Evolutionary conservation across 2,329 filamentous ascomycete genomes (phyloP), one percentile per base, ranked within the genome.

Genomic region (Pestalotiopsis sp.): DNA sequence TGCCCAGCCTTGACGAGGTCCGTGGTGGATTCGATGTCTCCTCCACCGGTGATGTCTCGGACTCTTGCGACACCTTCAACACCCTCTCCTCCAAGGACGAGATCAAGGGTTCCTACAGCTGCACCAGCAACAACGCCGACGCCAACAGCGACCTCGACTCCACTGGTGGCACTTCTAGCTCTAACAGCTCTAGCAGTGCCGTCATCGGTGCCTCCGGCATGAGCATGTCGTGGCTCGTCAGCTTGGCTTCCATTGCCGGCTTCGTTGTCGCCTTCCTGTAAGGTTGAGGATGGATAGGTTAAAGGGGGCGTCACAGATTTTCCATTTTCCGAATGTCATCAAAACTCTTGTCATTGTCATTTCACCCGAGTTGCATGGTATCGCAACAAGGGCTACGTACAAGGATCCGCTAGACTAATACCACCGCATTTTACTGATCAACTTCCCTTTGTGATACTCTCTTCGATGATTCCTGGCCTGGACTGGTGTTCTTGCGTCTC

Each of bases 11-110:
- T 31, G 82, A 86, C 69, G 86, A 91, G 72, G 92, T 95, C 74
- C 86, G 87, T 77, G 93, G 93, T 81, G 89, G 88, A 70, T 92
- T 93, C 79, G 90, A 91, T 76, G 83, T 93, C 73, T 85, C 90
- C 75, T 90, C 87, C 73, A 92, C 91, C 66, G 86, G 85, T 69
- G 85, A 91, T 71, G 90, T 93, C 72, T 72, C 72, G 69, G 76
- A 80, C 68, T 89, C 81, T 31, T 89, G 92, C 85, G 78, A 81
- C 66, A 73, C 78, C 39, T 88, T 92, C 79, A 79, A 88, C 69
- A 76, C 84, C 70, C 78, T 85, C 45, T 75, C 78, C 59, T 72
- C 76, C 41, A 78, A 79, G 71, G 81, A 79, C 66, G 79, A 83
- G 70, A 80, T 87, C 72, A 83, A 84, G 79, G 88, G 87, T 72